Percentiles rank a stretch among this genome's conserved stretches.
phyloP scores from a whole-genome alignment of 371 early-diverging fungal species.

The Rhizopus delemar region DNA sequence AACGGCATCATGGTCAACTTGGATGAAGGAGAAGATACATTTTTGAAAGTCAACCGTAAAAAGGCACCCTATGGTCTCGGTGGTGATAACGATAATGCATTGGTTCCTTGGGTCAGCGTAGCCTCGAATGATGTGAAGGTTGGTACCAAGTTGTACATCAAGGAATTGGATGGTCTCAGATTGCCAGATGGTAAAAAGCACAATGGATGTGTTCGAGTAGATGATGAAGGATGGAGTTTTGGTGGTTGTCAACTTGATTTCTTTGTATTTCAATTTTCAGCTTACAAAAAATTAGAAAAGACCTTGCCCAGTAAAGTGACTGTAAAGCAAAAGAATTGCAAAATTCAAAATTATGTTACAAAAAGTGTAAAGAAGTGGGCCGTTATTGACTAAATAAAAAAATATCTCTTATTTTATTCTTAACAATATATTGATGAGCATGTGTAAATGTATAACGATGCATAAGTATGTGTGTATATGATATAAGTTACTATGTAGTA shows the following conservation, averaged over 20 bases:
- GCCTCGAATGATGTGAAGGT: conserved; percentile 47
- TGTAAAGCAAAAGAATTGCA: conserved; percentile 17
- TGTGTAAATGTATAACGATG: too few relatives aligned
- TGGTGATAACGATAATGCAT: conserved; percentile 27
- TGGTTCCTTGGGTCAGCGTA: conserved; percentile 47
- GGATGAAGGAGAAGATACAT: conserved; percentile 16
- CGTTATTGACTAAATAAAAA: conserved; percentile 10
- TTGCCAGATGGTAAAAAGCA: conserved; percentile 48
- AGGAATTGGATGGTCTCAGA: conserved; percentile 42
- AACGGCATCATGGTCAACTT: conserved; percentile 37
- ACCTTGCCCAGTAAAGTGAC: conserved; percentile 23
- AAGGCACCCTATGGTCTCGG: conserved; percentile 27
- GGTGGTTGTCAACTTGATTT: conserved; percentile 50
- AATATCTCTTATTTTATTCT: not conserved
- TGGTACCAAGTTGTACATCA: conserved; percentile 53
- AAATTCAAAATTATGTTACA: conserved; percentile 25
- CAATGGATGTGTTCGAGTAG: conserved; percentile 55
- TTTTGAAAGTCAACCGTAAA: conserved; percentile 16
- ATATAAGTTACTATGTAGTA: too few relatives aligned
- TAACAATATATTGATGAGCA: too few relatives aligned
- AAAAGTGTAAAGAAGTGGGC: conserved; percentile 27
- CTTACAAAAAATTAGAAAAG: conserved; percentile 17
- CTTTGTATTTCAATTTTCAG: conserved; percentile 31
- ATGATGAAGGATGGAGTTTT: conserved; percentile 58
- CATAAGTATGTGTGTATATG: too few relatives aligned